Evolutionary conservation across 2,329 filamentous ascomycete genomes (phyloP).

Genomic region (Xylaria sp.): DNA sequence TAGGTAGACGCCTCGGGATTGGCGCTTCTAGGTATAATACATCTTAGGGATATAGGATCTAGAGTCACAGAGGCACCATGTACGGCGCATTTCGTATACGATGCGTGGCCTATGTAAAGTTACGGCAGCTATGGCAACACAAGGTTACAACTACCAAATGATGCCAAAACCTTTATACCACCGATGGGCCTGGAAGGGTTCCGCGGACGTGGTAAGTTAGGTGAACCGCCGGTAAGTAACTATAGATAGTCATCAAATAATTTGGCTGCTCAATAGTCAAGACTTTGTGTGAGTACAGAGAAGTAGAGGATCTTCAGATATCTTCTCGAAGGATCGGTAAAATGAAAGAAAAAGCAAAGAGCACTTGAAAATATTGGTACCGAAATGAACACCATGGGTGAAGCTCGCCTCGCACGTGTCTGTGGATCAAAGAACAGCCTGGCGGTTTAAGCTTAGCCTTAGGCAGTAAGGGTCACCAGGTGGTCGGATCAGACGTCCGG

Average conservation of each 20-base stretch:
- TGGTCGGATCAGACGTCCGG: not conserved
- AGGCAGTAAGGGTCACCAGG: not conserved
- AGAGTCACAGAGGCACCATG: too few species aligned
- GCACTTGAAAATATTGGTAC: not conserved
- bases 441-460: slow-evolving; percentile 31
- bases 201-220: not conserved
- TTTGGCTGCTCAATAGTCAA: not conserved
- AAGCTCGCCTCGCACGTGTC: slow-evolving; percentile 24
- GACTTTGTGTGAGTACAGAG: not conserved
- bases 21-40: not conserved
- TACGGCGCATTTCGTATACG: not conserved
- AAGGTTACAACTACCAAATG: not conserved
- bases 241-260: not conserved
- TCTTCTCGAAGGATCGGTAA: slow-evolving; percentile 30
- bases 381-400: slow-evolving; percentile 16
- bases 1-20: slow-evolving; percentile 9
- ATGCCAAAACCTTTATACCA: not conserved
- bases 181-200: not conserved
- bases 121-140: not conserved
- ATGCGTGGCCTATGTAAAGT: not conserved
- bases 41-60: too few species aligned
- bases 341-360: slow-evolving; percentile 21
- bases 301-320: not conserved
- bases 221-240: not conserved
- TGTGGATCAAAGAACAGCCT: slow-evolving; percentile 26